Percentiles rank a stretch among this genome's conserved stretches.
These are phyloP conservation scores for Rhizopus delemar DNA, from an alignment of 371 early-diverging fungal species.

Conservation along the genomic window DNA sequence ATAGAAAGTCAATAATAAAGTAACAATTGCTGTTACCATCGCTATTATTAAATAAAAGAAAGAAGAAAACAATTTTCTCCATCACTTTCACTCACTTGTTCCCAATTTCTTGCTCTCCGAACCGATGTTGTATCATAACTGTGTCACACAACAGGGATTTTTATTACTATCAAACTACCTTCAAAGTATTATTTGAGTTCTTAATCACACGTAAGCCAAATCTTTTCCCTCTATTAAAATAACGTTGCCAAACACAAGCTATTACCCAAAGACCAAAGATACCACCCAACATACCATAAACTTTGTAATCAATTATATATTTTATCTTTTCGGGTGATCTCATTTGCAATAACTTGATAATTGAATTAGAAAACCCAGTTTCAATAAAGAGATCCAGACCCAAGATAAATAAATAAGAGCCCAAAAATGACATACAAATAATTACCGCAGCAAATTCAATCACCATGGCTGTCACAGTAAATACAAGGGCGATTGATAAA, in stretches of 20 bases:
- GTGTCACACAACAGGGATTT: neutral
- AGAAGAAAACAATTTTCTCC: too few relatives aligned
- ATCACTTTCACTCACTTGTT: neutral
- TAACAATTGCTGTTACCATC: too few relatives aligned
- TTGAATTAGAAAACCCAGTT: constrained; percentile 17
- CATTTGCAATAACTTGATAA: constrained; percentile 16
- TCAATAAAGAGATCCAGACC: constrained; percentile 33
- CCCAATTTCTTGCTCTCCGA: neutral
- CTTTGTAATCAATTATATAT: constrained; percentile 17
- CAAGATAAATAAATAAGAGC: constrained; percentile 28
- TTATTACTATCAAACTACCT: neutral
- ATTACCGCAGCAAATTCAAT: constrained; percentile 29
- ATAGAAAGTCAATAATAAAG: too few relatives aligned
- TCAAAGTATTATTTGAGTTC: constrained; percentile 21
- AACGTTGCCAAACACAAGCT: constrained; percentile 17
- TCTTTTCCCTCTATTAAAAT: constrained; percentile 27
- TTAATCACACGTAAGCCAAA: constrained; percentile 29
- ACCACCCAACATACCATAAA: constrained; percentile 30
- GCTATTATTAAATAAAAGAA: too few relatives aligned
- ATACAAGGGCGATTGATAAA: neutral
- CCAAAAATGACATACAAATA: constrained; percentile 31
- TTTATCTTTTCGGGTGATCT: neutral
- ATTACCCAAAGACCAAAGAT: constrained; percentile 24
- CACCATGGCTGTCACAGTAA: neutral
- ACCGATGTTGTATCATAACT: neutral